Evolutionary conservation across 805 yeast species (phyloP).

Genomic region (Barnettozyma vustinii): DNA sequence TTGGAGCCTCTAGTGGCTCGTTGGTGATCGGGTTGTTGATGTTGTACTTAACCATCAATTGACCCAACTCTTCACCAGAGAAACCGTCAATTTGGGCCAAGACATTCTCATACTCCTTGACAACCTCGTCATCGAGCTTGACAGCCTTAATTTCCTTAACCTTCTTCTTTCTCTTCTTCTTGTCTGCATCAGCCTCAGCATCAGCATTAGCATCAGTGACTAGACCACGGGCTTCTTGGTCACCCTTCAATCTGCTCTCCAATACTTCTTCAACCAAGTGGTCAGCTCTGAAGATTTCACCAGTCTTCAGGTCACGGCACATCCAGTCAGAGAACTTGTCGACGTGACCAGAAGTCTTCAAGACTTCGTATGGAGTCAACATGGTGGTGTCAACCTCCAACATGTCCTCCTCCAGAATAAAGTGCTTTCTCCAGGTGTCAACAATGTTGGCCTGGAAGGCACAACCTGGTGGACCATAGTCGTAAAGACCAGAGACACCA

Average conservation of each 20-base stretch:
- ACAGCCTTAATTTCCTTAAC: constrained; percentile 90
- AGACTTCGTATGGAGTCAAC: constrained; percentile 95
- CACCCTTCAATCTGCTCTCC: constrained; percentile 94
- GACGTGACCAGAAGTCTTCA: constrained; percentile 98
- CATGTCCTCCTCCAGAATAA: constrained; percentile 97
- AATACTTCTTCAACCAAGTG: constrained; percentile 97
- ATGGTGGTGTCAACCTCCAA: constrained; percentile 96
- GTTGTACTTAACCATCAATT: constrained; percentile 72
- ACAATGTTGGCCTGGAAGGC: constrained; percentile 94
- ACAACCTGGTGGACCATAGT: constrained; percentile 99
- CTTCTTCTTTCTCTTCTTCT: constrained; percentile 91
- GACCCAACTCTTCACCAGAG: constrained; percentile 90
- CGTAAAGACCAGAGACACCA: constrained; percentile 96
- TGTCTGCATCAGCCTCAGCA: constrained; percentile 67
- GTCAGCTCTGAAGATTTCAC: constrained; percentile 98
- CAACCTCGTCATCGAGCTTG: constrained; percentile 76
- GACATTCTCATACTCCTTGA: constrained; percentile 75
- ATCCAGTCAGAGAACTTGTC: constrained; percentile 99
- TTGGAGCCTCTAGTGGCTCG: constrained; percentile 81
- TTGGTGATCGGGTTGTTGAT: constrained; percentile 91
- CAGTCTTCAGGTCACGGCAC: constrained; percentile 93
- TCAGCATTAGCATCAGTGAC: constrained; percentile 46
- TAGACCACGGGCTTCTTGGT: constrained; percentile 91
- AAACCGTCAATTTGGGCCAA: constrained; percentile 94
- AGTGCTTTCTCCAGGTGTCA: constrained; percentile 97